phyloP scores from a whole-genome alignment of 805 yeast genomes.

The Komagataella kurtzmanii region DNA sequence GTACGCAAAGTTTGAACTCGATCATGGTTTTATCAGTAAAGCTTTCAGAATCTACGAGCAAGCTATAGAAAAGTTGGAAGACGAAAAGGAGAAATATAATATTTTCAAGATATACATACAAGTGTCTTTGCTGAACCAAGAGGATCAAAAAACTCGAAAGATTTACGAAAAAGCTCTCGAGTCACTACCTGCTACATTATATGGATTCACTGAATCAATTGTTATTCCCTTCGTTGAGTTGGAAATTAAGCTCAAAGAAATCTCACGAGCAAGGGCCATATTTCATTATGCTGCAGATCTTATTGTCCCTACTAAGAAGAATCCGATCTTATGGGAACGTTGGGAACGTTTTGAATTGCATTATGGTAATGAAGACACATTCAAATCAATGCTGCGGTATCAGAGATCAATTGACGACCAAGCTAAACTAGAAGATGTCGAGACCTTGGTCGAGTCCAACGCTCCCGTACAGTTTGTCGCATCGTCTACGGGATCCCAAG shows the following conservation, averaged over 20 bases:
- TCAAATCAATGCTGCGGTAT: slow-evolving; percentile 56
- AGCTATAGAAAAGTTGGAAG: slow-evolving; percentile 19
- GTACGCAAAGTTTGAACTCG: slow-evolving; percentile 53
- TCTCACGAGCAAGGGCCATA: slow-evolving; percentile 48
- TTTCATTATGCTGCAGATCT: slow-evolving; percentile 37
- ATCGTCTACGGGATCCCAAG: slow-evolving; percentile 21
- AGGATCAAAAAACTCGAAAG: slow-evolving; percentile 27
- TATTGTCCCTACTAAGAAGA: slow-evolving; percentile 16
- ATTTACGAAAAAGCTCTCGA: slow-evolving; percentile 39
- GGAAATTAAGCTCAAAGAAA: slow-evolving; percentile 41
- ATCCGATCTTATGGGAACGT: slow-evolving; percentile 34
- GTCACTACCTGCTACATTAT: slow-evolving; percentile 11
- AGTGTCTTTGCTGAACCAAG: slow-evolving; percentile 24
- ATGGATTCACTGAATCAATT: slow-evolving; percentile 22
- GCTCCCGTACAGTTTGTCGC: slow-evolving; percentile 36
- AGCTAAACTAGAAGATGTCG: slow-evolving; percentile 6
- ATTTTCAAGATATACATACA: slow-evolving; percentile 29
- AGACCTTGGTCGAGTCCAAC: slow-evolving; percentile 6
- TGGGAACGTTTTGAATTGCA: slow-evolving; percentile 71
- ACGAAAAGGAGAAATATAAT: slow-evolving; percentile 19
- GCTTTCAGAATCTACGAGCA: slow-evolving; percentile 32
- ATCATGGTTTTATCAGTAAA: slow-evolving; percentile 33
- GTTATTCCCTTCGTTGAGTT: slow-evolving; percentile 39
- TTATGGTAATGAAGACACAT: slow-evolving; percentile 58
- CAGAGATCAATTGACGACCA: slow-evolving; percentile 29